Evolutionary conservation across 1,139 yeast genomes (phyloP).

Genomic region (Candida smagusa): DNA sequence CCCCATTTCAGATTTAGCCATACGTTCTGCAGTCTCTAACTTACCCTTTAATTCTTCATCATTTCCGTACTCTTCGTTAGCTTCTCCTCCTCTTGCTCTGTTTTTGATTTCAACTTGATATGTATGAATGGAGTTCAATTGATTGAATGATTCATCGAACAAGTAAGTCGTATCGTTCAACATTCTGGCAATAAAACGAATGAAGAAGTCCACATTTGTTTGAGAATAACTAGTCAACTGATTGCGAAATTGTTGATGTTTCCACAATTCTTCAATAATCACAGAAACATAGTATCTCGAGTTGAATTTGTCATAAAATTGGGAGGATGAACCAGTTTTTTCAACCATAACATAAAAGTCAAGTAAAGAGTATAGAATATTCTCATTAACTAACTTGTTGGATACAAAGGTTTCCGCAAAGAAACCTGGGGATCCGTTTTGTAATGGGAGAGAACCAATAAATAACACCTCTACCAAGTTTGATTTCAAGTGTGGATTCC

Average conservation of each 20-base stretch:
- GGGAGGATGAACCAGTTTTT: slow-evolving; percentile 92
- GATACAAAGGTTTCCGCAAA: slow-evolving; percentile 63
- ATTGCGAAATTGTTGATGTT: slow-evolving; percentile 59
- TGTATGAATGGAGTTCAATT: slow-evolving; percentile 72
- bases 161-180: slow-evolving; percentile 90
- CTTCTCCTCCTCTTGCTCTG: slow-evolving; percentile 37
- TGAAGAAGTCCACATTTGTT: slow-evolving; percentile 73
- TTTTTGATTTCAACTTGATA: slow-evolving; percentile 57
- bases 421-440: slow-evolving; percentile 66
- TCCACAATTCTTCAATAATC: slow-evolving; percentile 82
- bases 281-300: slow-evolving; percentile 83
- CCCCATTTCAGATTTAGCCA: slow-evolving; percentile 80
- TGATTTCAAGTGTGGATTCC: slow-evolving; percentile 92
- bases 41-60: slow-evolving; percentile 59
- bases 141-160: slow-evolving; percentile 85
- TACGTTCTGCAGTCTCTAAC: slow-evolving; percentile 63
- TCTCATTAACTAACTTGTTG: slow-evolving; percentile 59
- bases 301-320: slow-evolving; percentile 93
- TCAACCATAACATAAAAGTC: slow-evolving; percentile 94
- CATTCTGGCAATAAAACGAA: slow-evolving; percentile 90
- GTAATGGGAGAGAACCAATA: slow-evolving; percentile 63
- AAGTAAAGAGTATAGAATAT: slow-evolving; percentile 76
- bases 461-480: slow-evolving; percentile 78
- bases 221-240: slow-evolving; percentile 69
- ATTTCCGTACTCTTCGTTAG: slow-evolving; percentile 49